These are phyloP conservation scores for Salix koriyanagi DNA, from an alignment of 345 rosid genomes.

Conservation along the genomic window DNA sequence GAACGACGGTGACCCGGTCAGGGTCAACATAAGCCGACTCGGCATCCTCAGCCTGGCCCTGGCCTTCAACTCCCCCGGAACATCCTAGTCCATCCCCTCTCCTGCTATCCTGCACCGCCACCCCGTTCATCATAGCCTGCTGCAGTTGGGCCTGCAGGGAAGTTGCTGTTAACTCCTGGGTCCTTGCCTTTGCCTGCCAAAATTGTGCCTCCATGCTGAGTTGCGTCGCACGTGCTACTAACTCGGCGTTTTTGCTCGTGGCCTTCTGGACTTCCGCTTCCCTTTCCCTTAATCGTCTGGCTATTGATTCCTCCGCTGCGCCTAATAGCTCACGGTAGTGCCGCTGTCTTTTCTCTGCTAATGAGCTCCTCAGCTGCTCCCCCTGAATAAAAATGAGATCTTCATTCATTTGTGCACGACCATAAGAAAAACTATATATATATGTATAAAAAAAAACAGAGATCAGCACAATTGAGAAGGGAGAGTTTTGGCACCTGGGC, in stretches of 20 bases:
- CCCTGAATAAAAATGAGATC: conserved; percentile 34
- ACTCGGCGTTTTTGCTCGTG: conserved; percentile 64
- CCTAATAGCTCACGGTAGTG: conserved; percentile 74
- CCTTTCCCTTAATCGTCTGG: conserved; percentile 57
- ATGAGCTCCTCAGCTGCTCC: conserved; percentile 66
- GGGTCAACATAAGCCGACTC: conserved; percentile 86
- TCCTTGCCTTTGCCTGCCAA: conserved; percentile 83
- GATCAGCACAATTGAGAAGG: background rate
- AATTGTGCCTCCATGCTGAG: conserved; percentile 69
- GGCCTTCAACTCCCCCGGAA: conserved; percentile 33
- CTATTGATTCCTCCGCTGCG: conserved; percentile 60
- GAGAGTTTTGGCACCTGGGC: conserved; percentile 50
- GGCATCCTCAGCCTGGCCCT: conserved; percentile 71
- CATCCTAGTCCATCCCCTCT: conserved; percentile 31
- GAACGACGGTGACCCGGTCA: conserved; percentile 36
- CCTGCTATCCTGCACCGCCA: conserved; percentile 37
- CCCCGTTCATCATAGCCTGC: conserved; percentile 44
- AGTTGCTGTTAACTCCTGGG: conserved; percentile 74
- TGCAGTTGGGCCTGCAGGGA: conserved; percentile 74
- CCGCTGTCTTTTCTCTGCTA: conserved; percentile 65
- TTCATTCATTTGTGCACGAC: background rate
- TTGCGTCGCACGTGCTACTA: conserved; percentile 81
- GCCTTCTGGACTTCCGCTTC: conserved; percentile 73
- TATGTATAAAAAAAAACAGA: background rate
- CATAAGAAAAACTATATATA: background rate